Evolutionary conservation across 306 rosid genomes (phyloP), one percentile per base, ranked within the genome.

Genomic region (Cyclanthera cordifolia): DNA sequence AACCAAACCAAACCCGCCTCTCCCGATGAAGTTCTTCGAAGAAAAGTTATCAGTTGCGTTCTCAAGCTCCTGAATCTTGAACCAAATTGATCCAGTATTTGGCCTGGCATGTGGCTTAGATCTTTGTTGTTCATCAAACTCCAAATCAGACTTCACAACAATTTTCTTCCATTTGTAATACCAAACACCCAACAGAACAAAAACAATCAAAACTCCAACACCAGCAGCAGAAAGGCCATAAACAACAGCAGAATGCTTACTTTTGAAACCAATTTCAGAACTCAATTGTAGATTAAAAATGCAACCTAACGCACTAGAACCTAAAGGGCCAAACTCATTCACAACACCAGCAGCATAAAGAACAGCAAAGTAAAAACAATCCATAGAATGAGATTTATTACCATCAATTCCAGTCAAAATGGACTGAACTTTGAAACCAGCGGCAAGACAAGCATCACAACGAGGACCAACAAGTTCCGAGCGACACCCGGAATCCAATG

Each of bases 1-100:
- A 71, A 93, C 96, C 68, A 90, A 20, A 46, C 97, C 99, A 82
- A 90, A 87, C 27, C 97, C 99, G 27, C 99, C 99, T 73, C 94
- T 69, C 53, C 99, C 99, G 4, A 93, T 74, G 52, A 93, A 93
- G 68, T 90, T 93, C 74, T 79, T 90, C 17, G 88, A 73, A 14
- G 95, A 85, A 77, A 93, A 93, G 5, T 81, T 84, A 58, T 72
- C 64, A 11, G 99, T 93, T 14, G 95, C 99, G 73, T 85, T 90
- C 84, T 87, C 87, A 72, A 90, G 90, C n/a, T 90, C 99, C 75
- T 75, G 73, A 79, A 93, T 83, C 39, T 93, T 86, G 71, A 85
- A 93, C 99, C 93, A 87, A 77, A 93, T 86, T 1, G 99, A 87
- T 13, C 94, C 95, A 0, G 96, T 84, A 72, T 88, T 93, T 0